These are phyloP conservation scores for Ophiostoma novo-ulmi DNA, from an alignment of 2,329 filamentous ascomycete species.

Conservation along the genomic window DNA sequence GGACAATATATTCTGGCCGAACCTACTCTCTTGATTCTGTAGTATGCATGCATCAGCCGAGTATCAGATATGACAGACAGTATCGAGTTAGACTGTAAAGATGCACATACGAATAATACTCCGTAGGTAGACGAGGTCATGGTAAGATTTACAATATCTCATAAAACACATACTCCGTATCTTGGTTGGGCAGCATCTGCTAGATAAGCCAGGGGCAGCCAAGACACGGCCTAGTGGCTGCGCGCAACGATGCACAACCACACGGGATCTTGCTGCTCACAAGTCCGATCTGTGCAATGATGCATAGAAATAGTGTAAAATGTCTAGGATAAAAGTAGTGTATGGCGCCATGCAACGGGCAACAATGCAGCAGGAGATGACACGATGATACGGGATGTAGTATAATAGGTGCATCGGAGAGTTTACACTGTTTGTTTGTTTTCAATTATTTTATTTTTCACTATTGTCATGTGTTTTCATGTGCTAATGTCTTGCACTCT, in stretches of 20 bases:
- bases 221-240: neutral
- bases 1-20: neutral
- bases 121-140: too few relatives aligned
- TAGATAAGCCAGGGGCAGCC: neutral
- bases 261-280: neutral
- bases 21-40: neutral
- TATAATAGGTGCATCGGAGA: neutral
- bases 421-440: neutral
- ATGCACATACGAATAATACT: neutral
- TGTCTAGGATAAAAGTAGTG: neutral
- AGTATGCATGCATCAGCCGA: constrained; percentile 3
- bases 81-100: neutral
- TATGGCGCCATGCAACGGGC: neutral
- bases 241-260: neutral
- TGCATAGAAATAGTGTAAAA: neutral
- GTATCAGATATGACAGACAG: neutral
- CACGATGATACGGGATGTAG: neutral
- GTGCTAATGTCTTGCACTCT: neutral
- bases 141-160: too few relatives aligned
- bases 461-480: neutral
- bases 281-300: neutral
- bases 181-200: neutral
- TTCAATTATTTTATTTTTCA: neutral
- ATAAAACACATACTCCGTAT: too few relatives aligned
- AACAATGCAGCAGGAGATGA: neutral